These are phyloP conservation scores for Lentinula sp. DNA, from an alignment of 768 basidiomycete genomes.

Conservation along the genomic window DNA sequence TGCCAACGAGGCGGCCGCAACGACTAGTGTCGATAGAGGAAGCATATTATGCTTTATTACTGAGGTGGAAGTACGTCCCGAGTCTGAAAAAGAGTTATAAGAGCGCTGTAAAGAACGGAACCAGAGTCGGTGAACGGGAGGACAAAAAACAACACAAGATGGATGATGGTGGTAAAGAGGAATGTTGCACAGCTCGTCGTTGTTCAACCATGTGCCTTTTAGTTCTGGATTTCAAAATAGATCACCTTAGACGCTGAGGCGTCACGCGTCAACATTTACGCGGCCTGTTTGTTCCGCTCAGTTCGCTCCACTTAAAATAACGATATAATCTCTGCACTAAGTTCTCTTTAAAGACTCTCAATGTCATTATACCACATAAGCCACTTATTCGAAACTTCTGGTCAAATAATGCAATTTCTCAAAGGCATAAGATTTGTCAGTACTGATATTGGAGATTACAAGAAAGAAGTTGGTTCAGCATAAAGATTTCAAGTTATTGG, in stretches of 20 bases:
- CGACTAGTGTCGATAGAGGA: not conserved
- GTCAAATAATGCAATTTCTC: no score
- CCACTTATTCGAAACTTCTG: no score
- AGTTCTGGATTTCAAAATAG: not conserved
- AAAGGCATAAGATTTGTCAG: no score
- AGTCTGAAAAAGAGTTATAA: not conserved
- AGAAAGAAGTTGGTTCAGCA: no score
- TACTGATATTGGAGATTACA: no score
- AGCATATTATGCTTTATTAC: not conserved
- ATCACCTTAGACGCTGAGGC: not conserved
- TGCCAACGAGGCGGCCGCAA: conserved; percentile 26
- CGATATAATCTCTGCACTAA: no score
- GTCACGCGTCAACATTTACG: not conserved
- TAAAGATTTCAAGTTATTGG: no score
- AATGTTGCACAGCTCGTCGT: not conserved
- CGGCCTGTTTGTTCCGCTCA: not conserved
- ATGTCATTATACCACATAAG: no score
- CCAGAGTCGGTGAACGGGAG: not conserved
- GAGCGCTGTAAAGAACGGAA: not conserved
- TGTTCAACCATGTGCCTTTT: not conserved
- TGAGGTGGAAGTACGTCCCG: not conserved
- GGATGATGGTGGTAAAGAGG: not conserved
- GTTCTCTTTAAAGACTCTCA: no score
- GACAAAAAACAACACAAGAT: not conserved
- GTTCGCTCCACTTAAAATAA: not conserved